Evolutionary conservation across 495 filamentous ascomycete species (phyloP), one percentile per base, ranked within the genome.

Genomic region (Margaritispora aquatica): DNA sequence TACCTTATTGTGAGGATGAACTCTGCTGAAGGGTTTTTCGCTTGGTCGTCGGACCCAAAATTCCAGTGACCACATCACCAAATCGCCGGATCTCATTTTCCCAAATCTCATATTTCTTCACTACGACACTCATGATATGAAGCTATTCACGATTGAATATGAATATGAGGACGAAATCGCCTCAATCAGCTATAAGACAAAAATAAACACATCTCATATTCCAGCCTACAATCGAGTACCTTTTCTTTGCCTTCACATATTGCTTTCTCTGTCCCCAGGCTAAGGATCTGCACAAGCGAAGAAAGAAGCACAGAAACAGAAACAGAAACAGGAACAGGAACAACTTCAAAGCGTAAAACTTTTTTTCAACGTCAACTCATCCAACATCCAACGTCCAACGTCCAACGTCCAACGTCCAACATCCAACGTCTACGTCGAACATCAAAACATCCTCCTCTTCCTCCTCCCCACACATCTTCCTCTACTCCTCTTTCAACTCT

Each of bases 271-370:
- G 38, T 17, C 2, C 38, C 4, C 11, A 44, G 19, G 3, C 38
- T 17, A 44, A 44, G 24, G 58, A 36, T 9, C 26, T 17, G 20
- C 46, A 13, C 55, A 61, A 61, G 59, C 59, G 59, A 61, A 47
- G 2, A n/a, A n/a, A n/a, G n/a, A n/a, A n/a, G n/a, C n/a, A n/a
- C n/a, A n/a, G n/a, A n/a, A n/a, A n/a, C n/a, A n/a, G n/a, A n/a
- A n/a, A n/a, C n/a, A n/a, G n/a, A n/a, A n/a, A n/a, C n/a, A n/a
- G n/a, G n/a, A n/a, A n/a, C n/a, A n/a, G n/a, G n/a, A n/a, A n/a
- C n/a, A n/a, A 24, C 53, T 29, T 51, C 22, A 38, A 50, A 54
- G 57, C 57, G 29, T 15, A 38, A 26, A 55, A 23, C 34, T 50
- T 58, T 51, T 47, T 36, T 22, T 9, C 26, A 23, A 48, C 44